Evolutionary conservation across 2,329 filamentous ascomycete species (phyloP), one percentile per base, ranked within the genome.

Genomic region (Stachybotrys echinatus): DNA sequence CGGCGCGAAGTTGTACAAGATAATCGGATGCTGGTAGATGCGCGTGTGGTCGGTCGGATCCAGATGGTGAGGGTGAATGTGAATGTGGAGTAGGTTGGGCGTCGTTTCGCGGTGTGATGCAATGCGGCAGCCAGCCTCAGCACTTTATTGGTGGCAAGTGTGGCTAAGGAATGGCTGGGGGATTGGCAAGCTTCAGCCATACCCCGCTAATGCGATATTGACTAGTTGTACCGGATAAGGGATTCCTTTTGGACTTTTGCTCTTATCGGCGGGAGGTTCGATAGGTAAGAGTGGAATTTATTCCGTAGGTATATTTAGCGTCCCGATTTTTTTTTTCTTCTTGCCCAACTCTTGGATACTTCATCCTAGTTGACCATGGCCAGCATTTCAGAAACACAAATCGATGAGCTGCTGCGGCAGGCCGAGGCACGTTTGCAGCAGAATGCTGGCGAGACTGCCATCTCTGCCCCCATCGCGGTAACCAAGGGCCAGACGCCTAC

Each of bases 391-490:
- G 27, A 34, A 34, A 10, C 27, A 14, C 39, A 49, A 23, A 43
- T 58, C 18, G 47, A 55, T 21, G 17, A 52, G 23, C 50, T 58
- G 31, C 53, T 61, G 14, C 48, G 47, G 22, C 48, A 55, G 18
- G 56, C 54, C 12, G 54, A 56, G 49, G 12, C 50, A 39, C 48
- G 56, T 27, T 47, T 55, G 31, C 21, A 49, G 21, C 20, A 49
- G 12, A 27, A 14, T 8, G 10, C 21, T 6, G 12, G 14, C n/a
- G 10, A 34, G 27, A 14, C 10, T 34, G 14, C 14, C 27, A n/a
- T n/a, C n/a, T n/a, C n/a, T n/a, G 27, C 27, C 14, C 27, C 27
- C 10, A 14, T 14, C 10, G 27, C 27, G 14, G 27, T 34, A 5
- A 8, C 27, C 10, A 34, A 34, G 14, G 14, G 27, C 27, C 27